These are phyloP conservation scores for Astragalus membranaceus DNA, from an alignment of 306 rosid species.

Conservation along the genomic window DNA sequence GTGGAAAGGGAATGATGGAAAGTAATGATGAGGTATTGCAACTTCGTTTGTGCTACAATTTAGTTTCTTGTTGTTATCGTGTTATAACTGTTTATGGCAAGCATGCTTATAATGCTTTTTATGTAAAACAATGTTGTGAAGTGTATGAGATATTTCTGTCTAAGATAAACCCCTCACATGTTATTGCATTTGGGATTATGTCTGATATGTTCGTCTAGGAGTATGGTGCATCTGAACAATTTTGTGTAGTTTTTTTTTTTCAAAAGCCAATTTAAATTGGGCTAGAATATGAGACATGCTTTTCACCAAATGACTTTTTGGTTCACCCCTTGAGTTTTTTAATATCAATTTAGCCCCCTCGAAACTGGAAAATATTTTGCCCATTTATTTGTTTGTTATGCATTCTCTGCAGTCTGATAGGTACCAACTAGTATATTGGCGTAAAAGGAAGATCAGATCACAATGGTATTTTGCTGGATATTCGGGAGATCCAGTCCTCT, in stretches of 20 bases:
- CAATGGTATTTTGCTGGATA: too few species aligned
- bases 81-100: neutral
- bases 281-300: neutral
- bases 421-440: too few species aligned
- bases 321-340: neutral
- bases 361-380: neutral
- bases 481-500: too few species aligned
- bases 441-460: too few species aligned
- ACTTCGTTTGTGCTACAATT: neutral
- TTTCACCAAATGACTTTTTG: too few species aligned
- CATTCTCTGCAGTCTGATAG: too few species aligned
- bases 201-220: neutral
- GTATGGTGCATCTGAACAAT: neutral
- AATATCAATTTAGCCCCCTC: neutral
- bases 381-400: neutral
- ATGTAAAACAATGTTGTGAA: neutral
- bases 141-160: neutral
- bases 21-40: constrained; percentile 44
- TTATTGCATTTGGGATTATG: neutral
- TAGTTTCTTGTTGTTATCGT: neutral
- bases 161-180: too few species aligned
- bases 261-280: neutral
- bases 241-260: neutral
- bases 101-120: neutral
- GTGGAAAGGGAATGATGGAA: constrained; percentile 42